Evolutionary conservation across 2,329 filamentous ascomycete species (phyloP).

Genomic region (Fusarium sp.): DNA sequence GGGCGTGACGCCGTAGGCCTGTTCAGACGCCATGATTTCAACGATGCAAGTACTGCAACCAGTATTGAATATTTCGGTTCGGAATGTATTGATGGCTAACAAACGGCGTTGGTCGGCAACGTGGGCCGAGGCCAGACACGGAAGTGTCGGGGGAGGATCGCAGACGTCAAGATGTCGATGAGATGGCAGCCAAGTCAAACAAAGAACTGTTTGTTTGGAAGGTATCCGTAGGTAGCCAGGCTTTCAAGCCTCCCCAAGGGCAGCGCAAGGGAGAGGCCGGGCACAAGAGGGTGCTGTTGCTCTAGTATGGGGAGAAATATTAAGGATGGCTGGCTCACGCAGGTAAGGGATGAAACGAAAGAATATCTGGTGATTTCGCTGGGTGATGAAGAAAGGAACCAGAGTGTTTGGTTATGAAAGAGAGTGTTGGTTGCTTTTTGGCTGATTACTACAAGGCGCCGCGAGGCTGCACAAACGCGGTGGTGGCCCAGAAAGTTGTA

Average conservation of each 20-base stretch:
- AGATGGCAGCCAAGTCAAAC: constrained; percentile 7
- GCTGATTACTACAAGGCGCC: constrained; percentile 34
- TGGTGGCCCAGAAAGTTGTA: constrained; percentile 30
- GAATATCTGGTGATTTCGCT: constrained; percentile 27
- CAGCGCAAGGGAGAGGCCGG: constrained; percentile 42
- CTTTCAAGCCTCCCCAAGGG: constrained; percentile 42
- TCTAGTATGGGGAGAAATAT: constrained; percentile 37
- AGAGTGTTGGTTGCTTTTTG: constrained; percentile 24
- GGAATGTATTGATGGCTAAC: constrained; percentile 5
- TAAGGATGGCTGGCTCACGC: constrained; percentile 17
- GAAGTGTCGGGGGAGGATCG: constrained; percentile 6
- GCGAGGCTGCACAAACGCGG: constrained; percentile 44
- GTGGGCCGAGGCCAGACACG: background rate
- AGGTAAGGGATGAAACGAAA: constrained; percentile 31
- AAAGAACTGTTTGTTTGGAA: constrained; percentile 5
- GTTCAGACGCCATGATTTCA: constrained; percentile 55
- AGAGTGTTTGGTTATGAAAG: constrained; percentile 13
- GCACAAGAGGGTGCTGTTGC: constrained; percentile 23
- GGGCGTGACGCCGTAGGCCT: constrained; percentile 77
- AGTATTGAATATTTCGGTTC: constrained; percentile 10
- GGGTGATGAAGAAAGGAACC: constrained; percentile 27
- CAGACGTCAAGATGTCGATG: constrained; percentile 3
- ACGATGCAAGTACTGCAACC: constrained; percentile 13
- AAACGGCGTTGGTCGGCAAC: constrained; percentile 1
- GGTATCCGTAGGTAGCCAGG: constrained; percentile 8